phyloP scores from a whole-genome alignment of 305 asterid species.

The Coffea humblotiana region DNA sequence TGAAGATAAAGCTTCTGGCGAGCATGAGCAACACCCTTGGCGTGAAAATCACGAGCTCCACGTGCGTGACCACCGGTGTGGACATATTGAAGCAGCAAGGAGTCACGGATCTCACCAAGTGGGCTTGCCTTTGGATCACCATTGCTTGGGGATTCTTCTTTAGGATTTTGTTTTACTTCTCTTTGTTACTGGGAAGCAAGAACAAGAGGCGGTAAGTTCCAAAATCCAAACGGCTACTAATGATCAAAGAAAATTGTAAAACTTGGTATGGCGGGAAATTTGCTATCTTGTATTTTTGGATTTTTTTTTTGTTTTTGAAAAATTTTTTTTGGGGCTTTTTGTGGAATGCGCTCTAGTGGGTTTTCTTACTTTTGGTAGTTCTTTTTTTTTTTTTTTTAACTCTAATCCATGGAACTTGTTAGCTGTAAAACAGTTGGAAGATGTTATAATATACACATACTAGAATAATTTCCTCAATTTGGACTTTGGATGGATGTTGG shows the following conservation, averaged over 20 bases:
- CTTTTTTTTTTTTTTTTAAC: neutral
- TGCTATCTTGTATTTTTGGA: neutral
- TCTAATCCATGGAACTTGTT: neutral
- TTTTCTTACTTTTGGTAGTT: neutral
- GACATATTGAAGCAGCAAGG: conserved; percentile 47
- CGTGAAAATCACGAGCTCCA: conserved; percentile 28
- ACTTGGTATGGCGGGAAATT: conserved; percentile 8
- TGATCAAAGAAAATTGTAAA: conserved; percentile 16
- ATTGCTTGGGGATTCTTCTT: conserved; percentile 53
- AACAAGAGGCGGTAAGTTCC: conserved; percentile 42
- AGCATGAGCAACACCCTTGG: conserved; percentile 41
- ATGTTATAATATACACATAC: neutral
- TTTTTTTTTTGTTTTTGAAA: neutral
- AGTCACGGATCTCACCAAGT: conserved; percentile 39
- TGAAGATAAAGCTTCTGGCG: conserved; percentile 34
- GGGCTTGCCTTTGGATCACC: conserved; percentile 39
- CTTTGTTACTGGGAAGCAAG: conserved; percentile 43
- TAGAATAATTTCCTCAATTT: neutral
- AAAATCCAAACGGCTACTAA: neutral
- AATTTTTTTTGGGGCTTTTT: neutral
- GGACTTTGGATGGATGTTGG: neutral
- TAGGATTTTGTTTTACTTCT: conserved; percentile 46
- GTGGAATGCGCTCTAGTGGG: neutral
- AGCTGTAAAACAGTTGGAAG: conserved; percentile 24
- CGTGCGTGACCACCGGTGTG: conserved; percentile 47